These are phyloP conservation scores for Apiospora arundinis DNA, from an alignment of 2,329 filamentous ascomycete genomes.

Conservation along the genomic window DNA sequence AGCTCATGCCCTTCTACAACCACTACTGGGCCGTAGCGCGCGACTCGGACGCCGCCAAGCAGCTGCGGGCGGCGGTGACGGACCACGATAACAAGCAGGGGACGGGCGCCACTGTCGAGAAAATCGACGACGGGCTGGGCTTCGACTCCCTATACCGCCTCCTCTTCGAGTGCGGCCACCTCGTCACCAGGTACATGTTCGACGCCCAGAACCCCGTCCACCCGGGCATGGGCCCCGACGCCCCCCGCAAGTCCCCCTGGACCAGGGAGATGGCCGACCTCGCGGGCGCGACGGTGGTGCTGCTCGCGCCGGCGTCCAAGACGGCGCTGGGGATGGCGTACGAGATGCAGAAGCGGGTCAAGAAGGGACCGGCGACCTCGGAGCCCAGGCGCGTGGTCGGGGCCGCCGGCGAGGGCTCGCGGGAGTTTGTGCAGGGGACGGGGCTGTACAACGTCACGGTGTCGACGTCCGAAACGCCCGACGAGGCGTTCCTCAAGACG, in stretches of 20 bases:
- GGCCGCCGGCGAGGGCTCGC: constrained; percentile 34
- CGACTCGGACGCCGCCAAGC: background rate
- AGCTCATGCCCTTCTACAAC: constrained; percentile 53
- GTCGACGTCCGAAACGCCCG: constrained; percentile 23
- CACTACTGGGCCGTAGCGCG: constrained; percentile 39
- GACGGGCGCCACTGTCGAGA: too few relatives aligned
- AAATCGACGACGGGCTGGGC: constrained; percentile 29
- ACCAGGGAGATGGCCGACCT: constrained; percentile 40
- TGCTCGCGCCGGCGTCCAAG: constrained; percentile 40
- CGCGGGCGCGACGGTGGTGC: constrained; percentile 40
- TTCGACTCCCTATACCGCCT: constrained; percentile 35
- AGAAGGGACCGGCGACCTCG: constrained; percentile 7
- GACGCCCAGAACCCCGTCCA: constrained; percentile 31
- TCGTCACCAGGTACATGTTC: constrained; percentile 43
- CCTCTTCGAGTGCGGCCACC: constrained; percentile 39
- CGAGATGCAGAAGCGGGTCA: constrained; percentile 26
- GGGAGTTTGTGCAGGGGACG: constrained; percentile 34
- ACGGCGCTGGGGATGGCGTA: constrained; percentile 33
- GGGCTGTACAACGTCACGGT: constrained; percentile 34
- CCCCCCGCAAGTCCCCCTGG: constrained; percentile 33
- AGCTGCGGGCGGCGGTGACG: background rate
- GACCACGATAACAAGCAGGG: background rate
- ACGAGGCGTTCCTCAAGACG: constrained; percentile 25
- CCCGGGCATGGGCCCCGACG: constrained; percentile 25
- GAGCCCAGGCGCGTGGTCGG: constrained; percentile 32